Evolutionary conservation across 345 rosid species (phyloP), one percentile per base, ranked within the genome.

Genomic region (Boechera retrofracta): DNA sequence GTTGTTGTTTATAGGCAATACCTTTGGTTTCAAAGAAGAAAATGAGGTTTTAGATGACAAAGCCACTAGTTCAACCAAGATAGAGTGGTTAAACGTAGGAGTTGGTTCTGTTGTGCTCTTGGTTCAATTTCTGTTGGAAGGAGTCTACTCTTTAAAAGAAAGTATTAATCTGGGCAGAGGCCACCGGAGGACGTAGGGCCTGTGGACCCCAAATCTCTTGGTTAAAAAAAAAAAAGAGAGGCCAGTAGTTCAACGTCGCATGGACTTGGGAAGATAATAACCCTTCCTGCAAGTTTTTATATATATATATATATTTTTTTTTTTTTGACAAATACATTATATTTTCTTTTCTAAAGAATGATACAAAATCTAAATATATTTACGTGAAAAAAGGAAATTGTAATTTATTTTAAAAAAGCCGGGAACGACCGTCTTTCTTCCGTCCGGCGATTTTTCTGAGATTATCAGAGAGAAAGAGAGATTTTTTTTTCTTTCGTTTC

Each of bases 331-430:
- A 21, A 21, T 21, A 21, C 24, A 21, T 21, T 21, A 21, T 21
- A 21, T 21, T 21, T 21, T 21, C 24, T 21, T 21, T 21, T 21
- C 24, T 21, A 21, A 21, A 1, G 24, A 21, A 21, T 21, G 0
- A 21, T 21, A 28, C 44, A 64, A 53, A 67, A 38, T 24, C 0
- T 7, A 53, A 53, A 1, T 21, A 36, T 0, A 49, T 6, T 35
- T 7, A 28, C 9, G n/a, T 39, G 51, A 10, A 38, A 59, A 60
- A 44, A 10, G 63, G 2, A 54, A 61, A 68, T 13, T 38, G n/a
- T 64, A 38, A 6, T 62, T 47, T 47, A 56, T 47, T 71, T 71
- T 36, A 39, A 64, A 71, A 57, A 65, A 64, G 72, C 72, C 80
- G 80, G 72, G 76, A 77, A 63, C 5, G 28, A 71, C 61, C 59